Percentiles rank a stretch among this genome's conserved stretches.
These are phyloP conservation scores for Sisymbrium irio DNA, from an alignment of 345 rosid genomes.

Conservation along the genomic window DNA sequence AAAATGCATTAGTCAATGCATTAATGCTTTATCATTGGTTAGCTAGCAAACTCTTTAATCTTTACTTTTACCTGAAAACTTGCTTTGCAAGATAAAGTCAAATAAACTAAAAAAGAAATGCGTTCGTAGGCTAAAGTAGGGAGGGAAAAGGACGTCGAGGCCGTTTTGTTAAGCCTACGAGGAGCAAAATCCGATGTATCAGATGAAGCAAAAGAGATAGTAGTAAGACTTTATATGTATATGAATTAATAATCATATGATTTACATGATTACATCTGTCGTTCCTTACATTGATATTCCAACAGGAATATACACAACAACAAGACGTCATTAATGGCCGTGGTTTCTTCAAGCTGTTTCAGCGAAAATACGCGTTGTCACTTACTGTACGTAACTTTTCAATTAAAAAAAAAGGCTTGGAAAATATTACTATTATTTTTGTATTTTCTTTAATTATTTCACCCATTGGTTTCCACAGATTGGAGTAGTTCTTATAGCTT, in stretches of 20 bases:
- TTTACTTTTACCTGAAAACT: background rate
- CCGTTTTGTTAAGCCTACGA: constrained; percentile 22
- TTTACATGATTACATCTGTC: background rate
- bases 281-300: background rate
- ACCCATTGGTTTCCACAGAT: constrained; percentile 37
- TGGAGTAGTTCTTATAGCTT: constrained; percentile 67
- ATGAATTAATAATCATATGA: background rate
- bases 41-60: background rate
- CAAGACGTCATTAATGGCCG: background rate
- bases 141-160: constrained; percentile 21
- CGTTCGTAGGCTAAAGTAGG: constrained; percentile 32
- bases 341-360: constrained; percentile 26
- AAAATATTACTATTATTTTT: background rate
- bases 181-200: constrained; percentile 26
- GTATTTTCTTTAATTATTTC: background rate
- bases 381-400: constrained; percentile 24
- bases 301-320: constrained; percentile 26
- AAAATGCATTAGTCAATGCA: too few relatives aligned
- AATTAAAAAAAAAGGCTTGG: background rate
- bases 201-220: constrained; percentile 31
- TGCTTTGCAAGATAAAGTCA: background rate
- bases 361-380: constrained; percentile 24
- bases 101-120: background rate
- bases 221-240: constrained; percentile 8
- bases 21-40: too few relatives aligned